A percentile compares a stretch with the other conserved stretches of the same genome.
These are phyloP conservation scores for Pseudopithomyces maydicus DNA, from an alignment of 2,329 filamentous ascomycete genomes.

Conservation along the genomic window DNA sequence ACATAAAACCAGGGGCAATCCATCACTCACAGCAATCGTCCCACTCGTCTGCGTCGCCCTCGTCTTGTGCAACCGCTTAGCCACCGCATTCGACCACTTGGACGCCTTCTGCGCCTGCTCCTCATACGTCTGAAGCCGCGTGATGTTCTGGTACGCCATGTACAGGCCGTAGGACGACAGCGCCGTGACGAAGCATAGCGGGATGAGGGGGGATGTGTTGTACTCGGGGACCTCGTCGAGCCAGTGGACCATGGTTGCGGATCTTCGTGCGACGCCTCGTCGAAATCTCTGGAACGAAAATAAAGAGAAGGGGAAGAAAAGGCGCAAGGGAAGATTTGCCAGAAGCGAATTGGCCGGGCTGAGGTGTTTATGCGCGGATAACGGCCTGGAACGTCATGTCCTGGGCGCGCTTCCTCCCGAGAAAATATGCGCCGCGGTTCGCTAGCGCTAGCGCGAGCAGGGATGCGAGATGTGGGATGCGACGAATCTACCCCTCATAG, in stretches of 20 bases:
- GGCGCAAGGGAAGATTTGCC: background rate
- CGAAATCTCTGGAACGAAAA: background rate
- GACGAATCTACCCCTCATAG: too few species aligned
- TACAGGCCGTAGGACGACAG: conserved; percentile 38
- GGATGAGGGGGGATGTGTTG: conserved; percentile 15
- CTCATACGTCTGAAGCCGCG: conserved; percentile 43
- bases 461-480: too few species aligned
- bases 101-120: conserved; percentile 41
- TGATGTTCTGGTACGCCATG: conserved; percentile 43
- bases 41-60: conserved; percentile 41
- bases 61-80: conserved; percentile 40
- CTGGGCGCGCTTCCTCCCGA: background rate
- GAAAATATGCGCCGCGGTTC: conserved; percentile 2
- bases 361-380: background rate
- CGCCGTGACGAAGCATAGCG: conserved; percentile 22
- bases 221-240: conserved; percentile 1
- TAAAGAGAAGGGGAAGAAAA: background rate
- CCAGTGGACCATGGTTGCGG: conserved; percentile 3
- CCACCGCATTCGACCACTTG: conserved; percentile 41
- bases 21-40: conserved; percentile 33
- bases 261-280: background rate
- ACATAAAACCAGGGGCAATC: background rate
- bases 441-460: conserved; percentile 1
- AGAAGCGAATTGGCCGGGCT: too few species aligned
- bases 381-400: background rate